Evolutionary conservation across 306 rosid genomes (phyloP).

Genomic region (Cucurbita argyrosperma): DNA sequence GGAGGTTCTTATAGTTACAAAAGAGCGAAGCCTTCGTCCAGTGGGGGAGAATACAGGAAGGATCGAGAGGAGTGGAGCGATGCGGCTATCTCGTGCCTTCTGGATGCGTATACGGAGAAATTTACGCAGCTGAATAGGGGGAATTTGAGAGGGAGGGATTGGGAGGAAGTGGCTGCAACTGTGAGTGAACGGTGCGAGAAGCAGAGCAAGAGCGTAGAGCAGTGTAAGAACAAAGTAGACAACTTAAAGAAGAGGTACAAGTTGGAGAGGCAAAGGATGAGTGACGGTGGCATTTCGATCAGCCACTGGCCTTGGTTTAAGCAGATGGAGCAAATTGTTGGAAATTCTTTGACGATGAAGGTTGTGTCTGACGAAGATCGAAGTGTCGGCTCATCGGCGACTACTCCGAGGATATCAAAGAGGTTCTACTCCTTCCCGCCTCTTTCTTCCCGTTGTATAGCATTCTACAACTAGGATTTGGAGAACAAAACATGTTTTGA

Average conservation of each 20-base stretch:
- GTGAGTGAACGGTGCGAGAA: conserved; percentile 76
- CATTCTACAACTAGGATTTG: background rate
- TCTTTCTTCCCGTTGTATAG: background rate
- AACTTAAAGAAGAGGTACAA: conserved; percentile 89
- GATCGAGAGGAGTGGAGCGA: conserved; percentile 99
- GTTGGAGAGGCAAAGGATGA: conserved; percentile 81
- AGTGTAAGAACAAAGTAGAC: conserved; percentile 93
- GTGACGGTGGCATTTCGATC: conserved; percentile 43
- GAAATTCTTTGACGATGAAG: conserved; percentile 59
- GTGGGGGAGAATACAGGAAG: conserved; percentile 58
- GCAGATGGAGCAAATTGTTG: conserved; percentile 80
- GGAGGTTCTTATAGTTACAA: conserved; percentile 34
- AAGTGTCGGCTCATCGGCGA: conserved; percentile 35
- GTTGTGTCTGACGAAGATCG: conserved; percentile 53
- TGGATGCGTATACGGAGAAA: conserved; percentile 86
- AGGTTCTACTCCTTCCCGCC: conserved; percentile 23
- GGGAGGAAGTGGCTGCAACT: conserved; percentile 86
- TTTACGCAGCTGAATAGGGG: conserved; percentile 84
- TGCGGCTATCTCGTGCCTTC: conserved; percentile 66
- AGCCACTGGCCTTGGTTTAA: conserved; percentile 98
- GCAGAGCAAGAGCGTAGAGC: conserved; percentile 77
- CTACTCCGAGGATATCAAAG: conserved; percentile 56
- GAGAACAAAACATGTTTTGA: background rate
- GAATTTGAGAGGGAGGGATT: conserved; percentile 80
- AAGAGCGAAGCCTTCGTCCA: conserved; percentile 25